Evolutionary conservation across 129 eudicot genomes (phyloP).

Genomic region (Ambrosia artemisiifolia): DNA sequence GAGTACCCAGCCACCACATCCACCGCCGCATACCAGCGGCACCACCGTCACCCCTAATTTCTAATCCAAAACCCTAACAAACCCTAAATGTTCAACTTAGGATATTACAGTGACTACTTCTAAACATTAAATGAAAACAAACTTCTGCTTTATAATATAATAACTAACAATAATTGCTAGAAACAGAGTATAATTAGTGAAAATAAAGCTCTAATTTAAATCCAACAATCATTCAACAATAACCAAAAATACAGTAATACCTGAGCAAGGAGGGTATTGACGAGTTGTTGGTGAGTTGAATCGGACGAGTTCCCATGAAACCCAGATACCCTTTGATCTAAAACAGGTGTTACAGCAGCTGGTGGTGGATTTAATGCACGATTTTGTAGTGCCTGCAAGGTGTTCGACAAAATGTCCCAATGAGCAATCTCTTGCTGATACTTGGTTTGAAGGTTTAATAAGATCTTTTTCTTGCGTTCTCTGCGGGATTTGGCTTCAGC

Average conservation of each 20-base stretch:
- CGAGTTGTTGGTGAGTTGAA: conserved; percentile 20
- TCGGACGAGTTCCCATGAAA: conserved; percentile 21
- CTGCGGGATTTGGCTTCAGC: conserved; percentile 41
- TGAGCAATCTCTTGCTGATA: conserved; percentile 49
- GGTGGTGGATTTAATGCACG: conserved; percentile 29
- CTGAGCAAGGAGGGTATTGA: conserved; percentile 55
- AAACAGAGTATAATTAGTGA: not conserved
- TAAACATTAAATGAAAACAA: not conserved
- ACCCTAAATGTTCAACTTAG: not conserved
- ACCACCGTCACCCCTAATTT: too few relatives aligned
- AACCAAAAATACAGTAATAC: conserved; percentile 28
- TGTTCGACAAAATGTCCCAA: conserved; percentile 80
- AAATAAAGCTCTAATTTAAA: not conserved
- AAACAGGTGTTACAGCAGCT: not conserved
- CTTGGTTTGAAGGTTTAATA: conserved; percentile 45
- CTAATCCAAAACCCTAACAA: not conserved
- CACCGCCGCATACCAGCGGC: too few relatives aligned
- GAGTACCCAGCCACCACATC: too few relatives aligned
- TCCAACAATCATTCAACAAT: not conserved
- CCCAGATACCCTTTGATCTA: not conserved
- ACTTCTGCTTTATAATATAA: not conserved
- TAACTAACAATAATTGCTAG: not conserved
- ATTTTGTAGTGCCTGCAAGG: conserved; percentile 43
- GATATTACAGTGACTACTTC: not conserved
- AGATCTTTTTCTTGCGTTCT: conserved; percentile 39